These are phyloP conservation scores for Pseudopithomyces chartarum DNA, from an alignment of 2,329 filamentous ascomycete genomes.

Conservation along the genomic window DNA sequence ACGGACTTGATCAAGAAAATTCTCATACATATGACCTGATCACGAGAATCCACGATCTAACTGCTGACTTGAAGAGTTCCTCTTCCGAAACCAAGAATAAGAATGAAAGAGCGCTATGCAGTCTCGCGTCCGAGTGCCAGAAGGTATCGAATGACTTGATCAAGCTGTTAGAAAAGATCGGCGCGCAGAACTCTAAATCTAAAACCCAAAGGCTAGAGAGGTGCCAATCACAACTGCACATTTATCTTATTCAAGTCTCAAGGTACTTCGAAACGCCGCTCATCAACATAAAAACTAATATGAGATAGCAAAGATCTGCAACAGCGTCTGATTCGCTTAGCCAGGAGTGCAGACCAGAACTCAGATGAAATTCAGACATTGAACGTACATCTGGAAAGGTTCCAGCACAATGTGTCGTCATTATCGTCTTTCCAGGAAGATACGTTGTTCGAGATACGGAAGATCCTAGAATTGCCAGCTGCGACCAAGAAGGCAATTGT, in stretches of 20 bases:
- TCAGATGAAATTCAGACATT: not conserved
- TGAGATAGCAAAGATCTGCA: not conserved
- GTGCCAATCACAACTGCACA: not conserved
- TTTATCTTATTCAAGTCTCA: not conserved
- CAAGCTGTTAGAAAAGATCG: not conserved
- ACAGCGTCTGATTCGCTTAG: not conserved
- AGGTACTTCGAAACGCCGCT: not conserved
- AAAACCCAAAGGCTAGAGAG: not conserved
- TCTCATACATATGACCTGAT: not conserved
- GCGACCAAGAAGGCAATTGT: not conserved
- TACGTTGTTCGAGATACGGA: not conserved
- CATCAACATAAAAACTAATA: not conserved
- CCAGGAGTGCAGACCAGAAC: not conserved
- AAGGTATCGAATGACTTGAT: not conserved
- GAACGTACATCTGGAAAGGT: no score
- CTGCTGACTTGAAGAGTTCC: not conserved
- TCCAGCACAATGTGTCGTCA: not conserved
- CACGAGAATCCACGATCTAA: not conserved
- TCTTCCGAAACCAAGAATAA: not conserved
- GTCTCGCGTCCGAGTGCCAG: not conserved
- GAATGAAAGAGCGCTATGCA: not conserved
- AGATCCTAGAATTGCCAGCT: not conserved
- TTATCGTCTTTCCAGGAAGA: not conserved
- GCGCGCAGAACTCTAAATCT: not conserved
- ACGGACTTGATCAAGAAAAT: conserved; percentile 5